Evolutionary conservation across 371 early-diverging fungal species (phyloP).

Genomic region (Gilbertella persicaria): DNA sequence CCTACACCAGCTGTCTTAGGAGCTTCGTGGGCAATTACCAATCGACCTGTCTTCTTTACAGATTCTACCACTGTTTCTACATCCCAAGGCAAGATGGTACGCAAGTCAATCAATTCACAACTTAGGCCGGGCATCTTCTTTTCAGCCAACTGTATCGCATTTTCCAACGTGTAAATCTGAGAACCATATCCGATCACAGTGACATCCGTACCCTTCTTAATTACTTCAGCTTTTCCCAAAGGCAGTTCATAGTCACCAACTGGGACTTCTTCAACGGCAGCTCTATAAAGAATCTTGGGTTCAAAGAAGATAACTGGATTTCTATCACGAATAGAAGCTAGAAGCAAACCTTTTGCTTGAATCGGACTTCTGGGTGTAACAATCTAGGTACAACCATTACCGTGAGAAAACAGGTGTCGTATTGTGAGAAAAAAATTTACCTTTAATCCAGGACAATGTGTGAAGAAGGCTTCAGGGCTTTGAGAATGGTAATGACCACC

Average conservation of each 20-base stretch:
- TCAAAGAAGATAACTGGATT: conserved; percentile 97
- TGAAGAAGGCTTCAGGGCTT: conserved; percentile 94
- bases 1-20: conserved; percentile 93
- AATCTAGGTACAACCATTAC: conserved; percentile 44
- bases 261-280: conserved; percentile 97
- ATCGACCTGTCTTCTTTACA: conserved; percentile 94
- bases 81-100: conserved; percentile 95
- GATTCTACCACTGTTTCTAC: conserved; percentile 90
- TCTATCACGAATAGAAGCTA: conserved; percentile 90
- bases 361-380: conserved; percentile 94
- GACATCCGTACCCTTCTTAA: conserved; percentile 88
- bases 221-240: conserved; percentile 91
- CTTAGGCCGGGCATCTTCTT: conserved; percentile 86
- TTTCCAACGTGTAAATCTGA: conserved; percentile 92
- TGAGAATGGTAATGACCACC: conserved; percentile 98
- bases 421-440: conserved; percentile 34
- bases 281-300: conserved; percentile 95
- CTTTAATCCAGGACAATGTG: conserved; percentile 95
- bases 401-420: conserved; percentile 11
- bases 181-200: conserved; percentile 95
- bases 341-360: conserved; percentile 95
- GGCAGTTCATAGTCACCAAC: conserved; percentile 91
- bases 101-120: conserved; percentile 93
- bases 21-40: conserved; percentile 95
- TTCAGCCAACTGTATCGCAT: conserved; percentile 88